Evolutionary conservation across 1,284 basidiomycete species (phyloP).

Genomic region (Dichomitus squalens): DNA sequence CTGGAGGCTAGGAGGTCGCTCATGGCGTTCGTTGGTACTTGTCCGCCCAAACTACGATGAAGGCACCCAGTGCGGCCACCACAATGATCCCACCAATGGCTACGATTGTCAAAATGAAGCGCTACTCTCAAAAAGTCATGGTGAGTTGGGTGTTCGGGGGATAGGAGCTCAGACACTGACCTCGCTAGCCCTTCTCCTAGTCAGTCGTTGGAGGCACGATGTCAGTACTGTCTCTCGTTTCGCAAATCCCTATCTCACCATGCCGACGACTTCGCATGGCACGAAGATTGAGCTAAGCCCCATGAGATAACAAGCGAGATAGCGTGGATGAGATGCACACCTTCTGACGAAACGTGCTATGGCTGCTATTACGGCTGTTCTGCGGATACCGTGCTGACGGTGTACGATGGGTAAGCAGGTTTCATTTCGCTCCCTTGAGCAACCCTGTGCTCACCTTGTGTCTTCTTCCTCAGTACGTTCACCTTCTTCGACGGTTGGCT

Average conservation of each 20-base stretch:
- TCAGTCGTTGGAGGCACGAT: neutral
- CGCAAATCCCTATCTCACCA: neutral
- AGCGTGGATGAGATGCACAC: neutral
- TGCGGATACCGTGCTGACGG: neutral
- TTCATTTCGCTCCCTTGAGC: neutral
- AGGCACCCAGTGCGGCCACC: neutral
- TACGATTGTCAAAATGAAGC: neutral
- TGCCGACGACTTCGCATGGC: neutral
- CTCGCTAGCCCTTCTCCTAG: neutral
- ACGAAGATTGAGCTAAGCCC: neutral
- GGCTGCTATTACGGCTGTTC: neutral
- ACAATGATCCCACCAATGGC: neutral
- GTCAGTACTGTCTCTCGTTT: neutral
- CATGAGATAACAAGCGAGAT: neutral
- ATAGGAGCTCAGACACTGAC: neutral
- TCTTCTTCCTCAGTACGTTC: neutral
- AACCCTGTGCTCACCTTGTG: neutral
- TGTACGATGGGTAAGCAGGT: neutral
- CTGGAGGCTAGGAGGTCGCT: neutral
- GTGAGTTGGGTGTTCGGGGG: neutral
- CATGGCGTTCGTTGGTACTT: conserved; percentile 1
- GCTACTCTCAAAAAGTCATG: neutral
- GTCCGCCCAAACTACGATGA: conserved; percentile 1
- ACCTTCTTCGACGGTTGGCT: neutral
- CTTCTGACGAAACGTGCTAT: neutral